Percentiles rank a stretch among this genome's conserved stretches.
phyloP scores from a whole-genome alignment of 306 rosid genomes.

The Astragalus membranaceus region DNA sequence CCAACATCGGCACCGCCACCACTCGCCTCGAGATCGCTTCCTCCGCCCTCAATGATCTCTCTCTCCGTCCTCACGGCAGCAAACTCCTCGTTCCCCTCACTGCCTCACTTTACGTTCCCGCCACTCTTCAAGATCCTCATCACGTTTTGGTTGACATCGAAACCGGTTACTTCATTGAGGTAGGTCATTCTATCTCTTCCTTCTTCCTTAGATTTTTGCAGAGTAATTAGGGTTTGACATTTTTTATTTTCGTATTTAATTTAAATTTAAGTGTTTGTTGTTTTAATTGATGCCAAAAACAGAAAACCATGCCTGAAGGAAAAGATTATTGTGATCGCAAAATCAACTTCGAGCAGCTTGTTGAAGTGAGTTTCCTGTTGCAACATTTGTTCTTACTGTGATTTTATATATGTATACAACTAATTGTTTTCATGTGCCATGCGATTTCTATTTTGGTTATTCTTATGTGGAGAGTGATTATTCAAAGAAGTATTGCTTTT shows the following conservation, averaged over 20 bases:
- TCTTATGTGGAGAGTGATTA: too few relatives aligned
- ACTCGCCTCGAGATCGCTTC: constrained; percentile 78
- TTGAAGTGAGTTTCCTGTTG: constrained; percentile 46
- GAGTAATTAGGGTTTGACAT: too few relatives aligned
- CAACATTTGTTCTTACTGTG: neutral
- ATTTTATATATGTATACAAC: neutral
- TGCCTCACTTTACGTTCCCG: constrained; percentile 91
- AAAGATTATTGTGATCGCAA: constrained; percentile 87
- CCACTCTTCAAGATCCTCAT: too few relatives aligned
- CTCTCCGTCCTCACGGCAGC: constrained; percentile 67
- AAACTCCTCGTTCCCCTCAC: constrained; percentile 86
- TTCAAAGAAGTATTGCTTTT: too few relatives aligned
- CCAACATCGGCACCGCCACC: constrained; percentile 85
- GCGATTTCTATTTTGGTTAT: constrained; percentile 32
- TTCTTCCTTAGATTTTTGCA: too few relatives aligned
- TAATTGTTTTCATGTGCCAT: neutral
- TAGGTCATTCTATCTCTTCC: too few relatives aligned
- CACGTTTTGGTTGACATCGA: too few relatives aligned
- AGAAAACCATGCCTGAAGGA: constrained; percentile 86
- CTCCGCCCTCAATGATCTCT: constrained; percentile 74
- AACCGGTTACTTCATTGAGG: too few relatives aligned
- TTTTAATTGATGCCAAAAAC: neutral
- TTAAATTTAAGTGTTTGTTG: neutral
- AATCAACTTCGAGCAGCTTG: constrained; percentile 84
- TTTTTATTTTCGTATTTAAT: too few relatives aligned